Evolutionary conservation across 192 early-diverging fungal species (phyloP).

Genomic region (Backusella liffmaniae): DNA sequence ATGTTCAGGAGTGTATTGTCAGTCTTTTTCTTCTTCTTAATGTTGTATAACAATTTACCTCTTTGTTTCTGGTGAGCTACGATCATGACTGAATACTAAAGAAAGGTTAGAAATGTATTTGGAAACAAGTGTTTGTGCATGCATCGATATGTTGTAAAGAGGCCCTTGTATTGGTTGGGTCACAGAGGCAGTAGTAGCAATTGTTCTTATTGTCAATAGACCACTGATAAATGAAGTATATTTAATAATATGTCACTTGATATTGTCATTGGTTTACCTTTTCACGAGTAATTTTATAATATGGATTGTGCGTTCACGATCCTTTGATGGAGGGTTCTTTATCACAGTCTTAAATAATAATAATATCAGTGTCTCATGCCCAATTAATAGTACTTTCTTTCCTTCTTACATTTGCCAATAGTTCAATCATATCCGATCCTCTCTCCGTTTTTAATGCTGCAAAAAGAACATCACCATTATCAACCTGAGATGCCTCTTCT

Average conservation of each 20-base stretch:
- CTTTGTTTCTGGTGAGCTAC: background rate
- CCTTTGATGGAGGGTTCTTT: background rate
- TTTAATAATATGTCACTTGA: background rate
- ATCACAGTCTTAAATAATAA: conserved; percentile 16
- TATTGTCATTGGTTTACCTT: conserved; percentile 17
- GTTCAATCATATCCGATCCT: conserved; percentile 14
- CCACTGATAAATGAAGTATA: conserved; percentile 13
- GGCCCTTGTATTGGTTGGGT: conserved; percentile 23
- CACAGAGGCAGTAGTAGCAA: background rate
- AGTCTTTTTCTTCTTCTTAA: background rate
- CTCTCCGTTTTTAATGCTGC: conserved; percentile 9
- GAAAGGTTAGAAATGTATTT: conserved; percentile 17
- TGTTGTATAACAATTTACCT: background rate
- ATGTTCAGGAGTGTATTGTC: background rate
- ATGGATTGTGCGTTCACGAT: conserved; percentile 10
- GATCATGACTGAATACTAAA: conserved; percentile 17
- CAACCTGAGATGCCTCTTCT: conserved; percentile 25
- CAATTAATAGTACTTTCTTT: background rate
- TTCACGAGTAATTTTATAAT: conserved; percentile 26
- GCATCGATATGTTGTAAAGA: conserved; percentile 20
- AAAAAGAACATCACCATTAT: conserved; percentile 28
- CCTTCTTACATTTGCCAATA: conserved; percentile 24
- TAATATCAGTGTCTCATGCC: background rate
- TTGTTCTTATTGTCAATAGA: conserved; percentile 12
- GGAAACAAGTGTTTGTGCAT: conserved; percentile 21